These are phyloP conservation scores for Hyaloperonospora arabidopsidis DNA, from an alignment of 352 stramenopile species.

Conservation along the genomic window DNA sequence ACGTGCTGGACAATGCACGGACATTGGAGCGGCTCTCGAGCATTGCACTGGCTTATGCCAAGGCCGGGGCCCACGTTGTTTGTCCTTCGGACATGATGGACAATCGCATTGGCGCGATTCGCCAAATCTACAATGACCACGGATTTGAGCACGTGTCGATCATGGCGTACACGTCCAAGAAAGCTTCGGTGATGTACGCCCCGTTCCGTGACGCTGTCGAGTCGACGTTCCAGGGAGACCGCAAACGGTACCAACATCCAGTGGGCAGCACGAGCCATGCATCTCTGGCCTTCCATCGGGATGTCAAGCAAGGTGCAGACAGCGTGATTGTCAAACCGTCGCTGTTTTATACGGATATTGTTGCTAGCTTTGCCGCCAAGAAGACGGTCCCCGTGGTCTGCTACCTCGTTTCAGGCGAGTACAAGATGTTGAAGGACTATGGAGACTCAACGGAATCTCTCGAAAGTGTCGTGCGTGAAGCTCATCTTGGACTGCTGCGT, in stretches of 20 bases:
- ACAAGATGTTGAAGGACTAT: slow-evolving; percentile 98
- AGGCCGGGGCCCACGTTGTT: slow-evolving; percentile 96
- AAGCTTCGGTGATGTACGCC: slow-evolving; percentile 93
- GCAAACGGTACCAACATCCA: slow-evolving; percentile 96
- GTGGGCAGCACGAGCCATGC: slow-evolving; percentile 80
- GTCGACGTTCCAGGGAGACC: slow-evolving; percentile 90
- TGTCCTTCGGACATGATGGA: slow-evolving; percentile 97
- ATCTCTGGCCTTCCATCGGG: slow-evolving; percentile 65
- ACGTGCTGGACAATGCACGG: slow-evolving; percentile 94
- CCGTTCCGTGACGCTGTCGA: slow-evolving; percentile 97
- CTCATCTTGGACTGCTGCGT: slow-evolving; percentile 74
- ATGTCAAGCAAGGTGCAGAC: slow-evolving; percentile 90
- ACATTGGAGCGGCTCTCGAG: slow-evolving; percentile 94
- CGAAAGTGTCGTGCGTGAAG: slow-evolving; percentile 78
- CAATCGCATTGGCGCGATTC: slow-evolving; percentile 93
- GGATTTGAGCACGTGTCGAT: slow-evolving; percentile 97
- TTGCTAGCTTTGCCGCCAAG: slow-evolving; percentile 88
- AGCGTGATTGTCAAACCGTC: slow-evolving; percentile 99
- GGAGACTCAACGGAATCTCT: slow-evolving; percentile 73
- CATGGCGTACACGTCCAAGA: slow-evolving; percentile 98
- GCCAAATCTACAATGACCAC: slow-evolving; percentile 90
- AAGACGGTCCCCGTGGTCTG: slow-evolving; percentile 93
- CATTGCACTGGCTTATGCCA: slow-evolving; percentile 92
- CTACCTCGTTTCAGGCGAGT: slow-evolving; percentile 99
- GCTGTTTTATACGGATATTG: slow-evolving; percentile 98